These are phyloP conservation scores for Neopestalotiopsis clavispora DNA, from an alignment of 2,329 filamentous ascomycete species.

Conservation along the genomic window DNA sequence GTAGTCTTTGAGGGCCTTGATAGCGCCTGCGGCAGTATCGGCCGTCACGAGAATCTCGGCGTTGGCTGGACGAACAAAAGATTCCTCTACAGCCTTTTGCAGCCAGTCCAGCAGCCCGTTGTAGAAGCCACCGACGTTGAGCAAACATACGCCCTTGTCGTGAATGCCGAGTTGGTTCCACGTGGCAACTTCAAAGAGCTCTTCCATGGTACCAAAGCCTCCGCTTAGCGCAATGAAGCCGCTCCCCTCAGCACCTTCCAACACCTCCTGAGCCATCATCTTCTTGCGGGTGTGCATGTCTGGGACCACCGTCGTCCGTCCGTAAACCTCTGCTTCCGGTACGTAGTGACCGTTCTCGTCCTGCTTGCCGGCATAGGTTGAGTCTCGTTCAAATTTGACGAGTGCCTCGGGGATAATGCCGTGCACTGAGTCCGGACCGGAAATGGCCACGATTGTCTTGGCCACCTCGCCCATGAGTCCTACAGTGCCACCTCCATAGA, in stretches of 20 bases:
- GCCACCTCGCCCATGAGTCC: conserved; percentile 96
- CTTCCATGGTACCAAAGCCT: conserved; percentile 94
- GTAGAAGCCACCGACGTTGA: conserved; percentile 92
- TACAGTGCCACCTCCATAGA: conserved; percentile 93
- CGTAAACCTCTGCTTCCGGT: conserved; percentile 71
- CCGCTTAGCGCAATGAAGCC: conserved; percentile 87
- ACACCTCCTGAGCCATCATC: conserved; percentile 88
- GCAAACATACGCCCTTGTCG: conserved; percentile 74
- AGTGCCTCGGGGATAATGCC: conserved; percentile 92
- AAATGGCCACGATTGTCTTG: conserved; percentile 80
- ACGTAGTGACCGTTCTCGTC: conserved; percentile 57
- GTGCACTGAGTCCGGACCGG: conserved; percentile 82
- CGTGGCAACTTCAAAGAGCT: conserved; percentile 87
- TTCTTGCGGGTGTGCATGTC: conserved; percentile 98
- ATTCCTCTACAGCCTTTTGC: conserved; percentile 71
- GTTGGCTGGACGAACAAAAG: conserved; percentile 77
- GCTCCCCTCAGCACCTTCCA: conserved; percentile 78
- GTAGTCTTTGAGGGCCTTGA: conserved; percentile 75
- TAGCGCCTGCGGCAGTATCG: conserved; percentile 71
- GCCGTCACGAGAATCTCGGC: conserved; percentile 81
- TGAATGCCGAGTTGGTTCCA: conserved; percentile 99
- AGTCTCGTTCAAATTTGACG: conserved; percentile 76
- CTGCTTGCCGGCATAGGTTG: conserved; percentile 53
- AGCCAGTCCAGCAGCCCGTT: conserved; percentile 87
- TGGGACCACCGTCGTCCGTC: conserved; percentile 83